Base-by-base conservation (phyloP, 2,329 filamentous ascomycete genomes). In the Decorospora gaudefroyi region DNA sequence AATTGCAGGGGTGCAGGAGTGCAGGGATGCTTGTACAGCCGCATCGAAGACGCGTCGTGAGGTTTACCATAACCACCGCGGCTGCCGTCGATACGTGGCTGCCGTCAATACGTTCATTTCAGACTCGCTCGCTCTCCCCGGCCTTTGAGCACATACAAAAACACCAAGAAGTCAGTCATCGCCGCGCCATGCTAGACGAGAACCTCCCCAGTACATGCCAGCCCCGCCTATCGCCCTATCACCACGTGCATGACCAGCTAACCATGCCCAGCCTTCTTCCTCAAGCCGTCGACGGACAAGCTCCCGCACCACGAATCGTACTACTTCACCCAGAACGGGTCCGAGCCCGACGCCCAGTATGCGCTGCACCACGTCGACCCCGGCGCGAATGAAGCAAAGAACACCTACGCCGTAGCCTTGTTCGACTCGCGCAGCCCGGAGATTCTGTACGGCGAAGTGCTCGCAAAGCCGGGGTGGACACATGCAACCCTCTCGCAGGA, bases 381-480 rank as follows among this genome's bases (percentile, higher is more conserved):
- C 1, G 70, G 81, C n/a, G 74, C 82, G 6, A 80, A 85, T 28
- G 76, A 78, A 8, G 84, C 89, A 17, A 85, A 81, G 65, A 93
- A 92, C 72, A 87, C 87, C 69, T 99, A 96, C 70, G 91, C 88
- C 27, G 81, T 87, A 47, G 92, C 88, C 26, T 78, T 97, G 2
- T 87, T 88, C 70, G 92, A 97, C 67, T 85, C 89, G 16, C 85
- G 85, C 71, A 85, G 86, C 55, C 80, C 86, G 1, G 88, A 90
- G 19, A 82, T 97, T 43, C 77, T 97, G 44, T 97, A 87, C 62
- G 93, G 84, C 51, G 92, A 97, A 68, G 87, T 96, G 15, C 76
- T 92, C 12, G 82, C 95, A 42, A 81, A 84, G 59, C 92, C 92
- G 5, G 86, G 90, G 69, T 96, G 91, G 87, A 83, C 86, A 16